A percentile compares a stretch with the other conserved stretches of the same genome.
Evolutionary conservation across 768 basidiomycete species (phyloP).

Genomic region (Vishniacozyma victoriae): DNA sequence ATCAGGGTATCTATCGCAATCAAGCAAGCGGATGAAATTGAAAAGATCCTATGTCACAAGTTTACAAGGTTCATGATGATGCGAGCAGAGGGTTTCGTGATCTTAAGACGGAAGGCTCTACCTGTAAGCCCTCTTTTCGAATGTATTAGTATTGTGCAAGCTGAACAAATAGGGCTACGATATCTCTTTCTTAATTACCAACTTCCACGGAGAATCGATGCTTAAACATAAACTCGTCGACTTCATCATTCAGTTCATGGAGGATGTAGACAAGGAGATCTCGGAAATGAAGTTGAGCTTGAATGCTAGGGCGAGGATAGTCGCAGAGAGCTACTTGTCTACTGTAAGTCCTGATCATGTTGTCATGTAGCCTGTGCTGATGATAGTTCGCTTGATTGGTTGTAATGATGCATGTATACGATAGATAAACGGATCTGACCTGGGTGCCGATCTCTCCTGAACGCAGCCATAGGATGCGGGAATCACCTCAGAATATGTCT

Average conservation of each 20-base stretch:
- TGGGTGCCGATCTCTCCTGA: too few relatives aligned
- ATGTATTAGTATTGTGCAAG: background rate
- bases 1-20: slow-evolving; percentile 96
- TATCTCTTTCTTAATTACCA: slow-evolving; percentile 96
- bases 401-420: too few relatives aligned
- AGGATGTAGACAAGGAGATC: slow-evolving; percentile 98
- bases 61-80: slow-evolving; percentile 99
- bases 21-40: slow-evolving; percentile 98
- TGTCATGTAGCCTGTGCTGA: too few relatives aligned
- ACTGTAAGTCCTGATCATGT: too few relatives aligned
- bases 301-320: slow-evolving; percentile 91
- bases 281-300: slow-evolving; percentile 98
- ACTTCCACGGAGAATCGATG: slow-evolving; percentile 95
- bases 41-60: slow-evolving; percentile 92
- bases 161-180: slow-evolving; percentile 72
- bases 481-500: too few relatives aligned
- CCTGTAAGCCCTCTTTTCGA: slow-evolving; percentile 53
- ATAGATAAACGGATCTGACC: too few relatives aligned
- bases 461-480: too few relatives aligned
- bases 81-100: slow-evolving; percentile 93
- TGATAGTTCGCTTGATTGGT: too few relatives aligned
- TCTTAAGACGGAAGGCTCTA: slow-evolving; percentile 89
- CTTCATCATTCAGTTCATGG: slow-evolving; percentile 99
- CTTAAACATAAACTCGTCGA: slow-evolving; percentile 99
- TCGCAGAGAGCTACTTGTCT: slow-evolving; percentile 90